phyloP scores from a whole-genome alignment of 805 yeast species.

The Candida parachauliodes region DNA sequence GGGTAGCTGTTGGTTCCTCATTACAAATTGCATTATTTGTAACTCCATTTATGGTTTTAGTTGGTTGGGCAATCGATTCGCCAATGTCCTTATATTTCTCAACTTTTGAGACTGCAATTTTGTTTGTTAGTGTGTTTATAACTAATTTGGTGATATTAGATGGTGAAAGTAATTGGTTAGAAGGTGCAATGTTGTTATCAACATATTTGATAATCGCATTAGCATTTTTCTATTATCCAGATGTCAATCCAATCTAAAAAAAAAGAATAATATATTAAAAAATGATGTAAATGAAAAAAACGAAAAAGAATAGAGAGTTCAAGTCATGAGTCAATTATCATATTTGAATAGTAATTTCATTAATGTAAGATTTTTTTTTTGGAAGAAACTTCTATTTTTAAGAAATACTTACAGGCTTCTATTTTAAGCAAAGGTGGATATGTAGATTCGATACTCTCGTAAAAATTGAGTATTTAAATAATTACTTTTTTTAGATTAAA shows the following conservation, averaged over 20 bases:
- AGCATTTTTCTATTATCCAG: slow-evolving; percentile 89
- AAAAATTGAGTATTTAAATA: too few relatives aligned
- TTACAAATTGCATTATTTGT: slow-evolving; percentile 93
- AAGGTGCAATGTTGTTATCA: slow-evolving; percentile 88
- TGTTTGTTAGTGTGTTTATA: slow-evolving; percentile 85
- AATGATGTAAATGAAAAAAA: too few relatives aligned
- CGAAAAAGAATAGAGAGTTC: too few relatives aligned
- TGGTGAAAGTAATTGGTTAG: slow-evolving; percentile 96
- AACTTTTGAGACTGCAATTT: slow-evolving; percentile 88
- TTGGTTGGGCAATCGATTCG: slow-evolving; percentile 89
- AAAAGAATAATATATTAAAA: too few relatives aligned
- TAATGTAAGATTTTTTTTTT: too few relatives aligned
- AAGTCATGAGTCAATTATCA: too few relatives aligned
- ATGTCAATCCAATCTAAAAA: slow-evolving; percentile 15
- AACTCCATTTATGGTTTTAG: slow-evolving; percentile 89
- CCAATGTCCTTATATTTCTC: slow-evolving; percentile 93
- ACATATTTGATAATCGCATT: slow-evolving; percentile 84
- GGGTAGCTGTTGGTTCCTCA: slow-evolving; percentile 95
- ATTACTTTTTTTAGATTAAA: too few relatives aligned
- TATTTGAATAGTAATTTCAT: too few relatives aligned
- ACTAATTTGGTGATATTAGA: slow-evolving; percentile 84
- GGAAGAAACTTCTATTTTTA: too few relatives aligned
- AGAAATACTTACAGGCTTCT: too few relatives aligned
- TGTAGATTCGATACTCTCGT: too few relatives aligned
- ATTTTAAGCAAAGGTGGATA: too few relatives aligned